A percentile compares a stretch with the other conserved stretches of the same genome.
Evolutionary conservation across 2,329 filamentous ascomycete species (phyloP).

Genomic region (Pestalotiopsis sp.): DNA sequence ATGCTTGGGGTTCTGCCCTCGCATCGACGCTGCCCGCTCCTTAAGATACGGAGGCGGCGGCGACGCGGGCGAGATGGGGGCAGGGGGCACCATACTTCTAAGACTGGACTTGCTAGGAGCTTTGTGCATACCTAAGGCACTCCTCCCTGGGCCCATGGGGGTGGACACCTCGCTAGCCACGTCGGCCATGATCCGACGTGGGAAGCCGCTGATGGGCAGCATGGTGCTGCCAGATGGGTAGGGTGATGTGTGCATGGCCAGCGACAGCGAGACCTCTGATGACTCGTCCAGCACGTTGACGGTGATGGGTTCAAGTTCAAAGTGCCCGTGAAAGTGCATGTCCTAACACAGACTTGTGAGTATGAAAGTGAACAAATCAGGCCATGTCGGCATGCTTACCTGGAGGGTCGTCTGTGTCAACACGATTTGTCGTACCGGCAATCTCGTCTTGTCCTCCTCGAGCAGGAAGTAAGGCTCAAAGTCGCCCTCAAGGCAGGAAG

Average conservation of each 20-base stretch:
- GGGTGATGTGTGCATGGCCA: slow-evolving; percentile 25
- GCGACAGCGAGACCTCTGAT: slow-evolving; percentile 27
- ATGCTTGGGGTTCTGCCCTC: background rate
- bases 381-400: background rate
- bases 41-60: background rate
- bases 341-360: slow-evolving; percentile 11
- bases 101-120: background rate
- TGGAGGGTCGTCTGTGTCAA: slow-evolving; percentile 28
- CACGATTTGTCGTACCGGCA: slow-evolving; percentile 26
- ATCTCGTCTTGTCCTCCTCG: slow-evolving; percentile 24
- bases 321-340: slow-evolving; percentile 33
- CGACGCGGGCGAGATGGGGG: background rate
- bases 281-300: slow-evolving; percentile 25
- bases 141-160: slow-evolving; percentile 5
- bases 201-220: slow-evolving; percentile 34
- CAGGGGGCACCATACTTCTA: background rate
- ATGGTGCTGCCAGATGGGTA: slow-evolving; percentile 27
- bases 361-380: background rate
- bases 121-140: slow-evolving; percentile 1
- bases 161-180: slow-evolving; percentile 15
- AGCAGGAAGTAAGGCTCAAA: slow-evolving; percentile 35
- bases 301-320: slow-evolving; percentile 28
- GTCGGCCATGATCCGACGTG: slow-evolving; percentile 31
- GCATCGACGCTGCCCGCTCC: background rate
- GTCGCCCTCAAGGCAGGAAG: slow-evolving; percentile 30